A percentile compares a stretch with the other conserved stretches of the same genome.
Conservation (phyloP, 169 alveolate species). For the Cryptosporidium canis region DNA sequence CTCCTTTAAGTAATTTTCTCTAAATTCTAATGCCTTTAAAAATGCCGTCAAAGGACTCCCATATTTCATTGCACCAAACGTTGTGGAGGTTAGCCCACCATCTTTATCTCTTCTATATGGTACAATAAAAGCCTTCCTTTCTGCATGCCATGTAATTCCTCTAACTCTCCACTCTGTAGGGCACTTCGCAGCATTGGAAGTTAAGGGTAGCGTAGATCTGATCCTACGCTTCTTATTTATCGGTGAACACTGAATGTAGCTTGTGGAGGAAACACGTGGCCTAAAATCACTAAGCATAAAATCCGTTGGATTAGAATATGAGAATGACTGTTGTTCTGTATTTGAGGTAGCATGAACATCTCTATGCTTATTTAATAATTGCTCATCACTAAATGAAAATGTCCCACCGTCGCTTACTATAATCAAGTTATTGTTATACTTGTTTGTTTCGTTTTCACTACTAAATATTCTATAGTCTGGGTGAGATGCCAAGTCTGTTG, state of each 20-base stretch:
- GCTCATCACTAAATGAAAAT: background rate
- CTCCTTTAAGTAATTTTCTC: conserved; percentile 63
- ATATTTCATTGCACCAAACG: conserved; percentile 72
- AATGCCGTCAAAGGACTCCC: conserved; percentile 73
- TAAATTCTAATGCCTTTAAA: conserved; percentile 54
- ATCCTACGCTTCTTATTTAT: conserved; percentile 41
- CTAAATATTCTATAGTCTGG: conserved; percentile 33
- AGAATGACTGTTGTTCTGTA: background rate
- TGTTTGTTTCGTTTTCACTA: background rate
- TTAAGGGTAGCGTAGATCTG: conserved; percentile 61
- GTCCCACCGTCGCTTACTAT: background rate
- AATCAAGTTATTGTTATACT: background rate
- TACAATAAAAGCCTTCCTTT: conserved; percentile 71
- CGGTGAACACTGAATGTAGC: conserved; percentile 55
- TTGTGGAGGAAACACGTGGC: background rate
- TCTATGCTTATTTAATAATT: background rate
- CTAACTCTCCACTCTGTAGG: conserved; percentile 73
- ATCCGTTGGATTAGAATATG: conserved; percentile 1
- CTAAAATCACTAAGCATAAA: conserved; percentile 3
- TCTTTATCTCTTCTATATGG: conserved; percentile 71
- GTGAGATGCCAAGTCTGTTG: conserved; percentile 67
- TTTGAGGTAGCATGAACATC: background rate
- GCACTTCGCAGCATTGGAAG: conserved; percentile 71
- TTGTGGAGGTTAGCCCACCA: conserved; percentile 70
- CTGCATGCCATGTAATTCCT: conserved; percentile 74